Percentiles rank a stretch among this genome's conserved stretches.
Evolutionary conservation across 2,329 filamentous ascomycete species (phyloP).

Genomic region (Arachnopeziza araneosa): DNA sequence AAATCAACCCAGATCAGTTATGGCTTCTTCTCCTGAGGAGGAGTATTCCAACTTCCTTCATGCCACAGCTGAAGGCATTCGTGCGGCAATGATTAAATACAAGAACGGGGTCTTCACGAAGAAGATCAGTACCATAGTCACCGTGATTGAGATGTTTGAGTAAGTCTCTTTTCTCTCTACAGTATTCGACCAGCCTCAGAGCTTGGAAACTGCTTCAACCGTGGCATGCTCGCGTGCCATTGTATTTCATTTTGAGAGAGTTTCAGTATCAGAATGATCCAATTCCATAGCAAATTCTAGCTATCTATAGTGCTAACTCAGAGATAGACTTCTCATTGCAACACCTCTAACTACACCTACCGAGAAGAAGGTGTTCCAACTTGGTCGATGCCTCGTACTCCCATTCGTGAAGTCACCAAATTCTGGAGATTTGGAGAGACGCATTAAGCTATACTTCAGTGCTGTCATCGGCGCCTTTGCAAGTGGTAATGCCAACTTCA

Average conservation of each 20-base stretch:
- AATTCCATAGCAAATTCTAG: too few species aligned
- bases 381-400: neutral
- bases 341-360: neutral
- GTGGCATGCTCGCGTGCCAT: too few species aligned
- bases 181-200: too few species aligned
- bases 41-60: neutral
- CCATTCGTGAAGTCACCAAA: neutral
- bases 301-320: too few species aligned
- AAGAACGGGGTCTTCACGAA: neutral
- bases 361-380: neutral
- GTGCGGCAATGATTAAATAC: neutral
- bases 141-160: neutral
- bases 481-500: neutral
- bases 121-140: neutral
- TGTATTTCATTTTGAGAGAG: too few species aligned
- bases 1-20: neutral
- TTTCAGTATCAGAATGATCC: too few species aligned
- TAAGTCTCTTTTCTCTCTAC: neutral
- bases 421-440: neutral
- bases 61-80: neutral
- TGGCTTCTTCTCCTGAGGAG: neutral
- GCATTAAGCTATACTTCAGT: neutral
- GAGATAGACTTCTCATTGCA: neutral
- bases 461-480: neutral
- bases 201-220: too few species aligned